These are phyloP conservation scores for Moesziomyces sp. DNA, from an alignment of 1,284 basidiomycete species.

Conservation along the genomic window DNA sequence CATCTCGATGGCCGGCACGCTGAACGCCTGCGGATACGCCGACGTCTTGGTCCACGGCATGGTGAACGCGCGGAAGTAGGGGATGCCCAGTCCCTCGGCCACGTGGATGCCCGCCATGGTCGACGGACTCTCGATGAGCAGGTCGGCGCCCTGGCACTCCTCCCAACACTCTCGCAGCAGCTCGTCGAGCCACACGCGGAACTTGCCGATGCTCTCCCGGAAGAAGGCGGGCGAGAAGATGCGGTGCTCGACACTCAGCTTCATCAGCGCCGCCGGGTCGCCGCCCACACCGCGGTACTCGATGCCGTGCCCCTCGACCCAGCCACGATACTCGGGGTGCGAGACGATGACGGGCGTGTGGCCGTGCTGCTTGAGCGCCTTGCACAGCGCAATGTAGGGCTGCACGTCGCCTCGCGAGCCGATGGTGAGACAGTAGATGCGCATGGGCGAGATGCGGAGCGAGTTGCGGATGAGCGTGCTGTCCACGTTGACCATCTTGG, in stretches of 20 bases:
- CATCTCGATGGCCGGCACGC: slow-evolving; percentile 53
- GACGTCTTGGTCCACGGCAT: slow-evolving; percentile 63
- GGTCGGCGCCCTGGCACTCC: slow-evolving; percentile 58
- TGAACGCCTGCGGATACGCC: slow-evolving; percentile 62
- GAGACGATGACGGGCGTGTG: slow-evolving; percentile 75
- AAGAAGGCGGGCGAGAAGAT: slow-evolving; percentile 54
- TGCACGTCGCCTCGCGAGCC: slow-evolving; percentile 73
- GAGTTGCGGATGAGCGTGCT: slow-evolving; percentile 4
- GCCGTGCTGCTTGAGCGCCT: slow-evolving; percentile 69
- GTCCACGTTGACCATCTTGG: slow-evolving; percentile 50
- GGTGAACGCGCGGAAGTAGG: slow-evolving; percentile 64
- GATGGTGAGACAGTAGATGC: slow-evolving; percentile 70
- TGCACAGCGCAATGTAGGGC: slow-evolving; percentile 73
- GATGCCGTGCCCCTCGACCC: slow-evolving; percentile 70
- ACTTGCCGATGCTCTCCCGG: slow-evolving; percentile 54
- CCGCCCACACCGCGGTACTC: slow-evolving; percentile 57
- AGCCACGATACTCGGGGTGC: slow-evolving; percentile 75
- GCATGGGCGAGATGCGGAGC: slow-evolving; percentile 43
- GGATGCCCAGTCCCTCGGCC: slow-evolving; percentile 58
- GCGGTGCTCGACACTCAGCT: slow-evolving; percentile 57
- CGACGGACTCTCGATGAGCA: slow-evolving; percentile 61
- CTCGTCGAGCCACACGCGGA: slow-evolving; percentile 62
- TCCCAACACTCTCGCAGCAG: slow-evolving; percentile 53
- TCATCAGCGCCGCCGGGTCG: slow-evolving; percentile 59
- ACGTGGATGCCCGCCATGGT: slow-evolving; percentile 64